Percentiles rank a stretch among this genome's conserved stretches.
These are phyloP conservation scores for Citrus hindsii DNA, from an alignment of 345 rosid species.

Conservation along the genomic window DNA sequence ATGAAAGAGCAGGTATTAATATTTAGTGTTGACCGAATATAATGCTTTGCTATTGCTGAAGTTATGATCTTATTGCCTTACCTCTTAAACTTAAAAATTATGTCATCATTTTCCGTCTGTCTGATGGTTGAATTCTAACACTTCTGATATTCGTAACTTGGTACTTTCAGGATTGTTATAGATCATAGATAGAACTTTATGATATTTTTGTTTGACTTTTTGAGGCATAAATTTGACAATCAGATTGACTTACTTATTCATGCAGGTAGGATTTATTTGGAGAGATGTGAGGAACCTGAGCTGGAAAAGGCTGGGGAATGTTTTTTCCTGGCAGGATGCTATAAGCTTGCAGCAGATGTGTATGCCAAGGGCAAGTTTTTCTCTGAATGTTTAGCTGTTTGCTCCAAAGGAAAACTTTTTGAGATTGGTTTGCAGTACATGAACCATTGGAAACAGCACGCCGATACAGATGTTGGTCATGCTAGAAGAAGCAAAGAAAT, in stretches of 20 bases:
- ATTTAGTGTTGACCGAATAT: not conserved
- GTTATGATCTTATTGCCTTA: not conserved
- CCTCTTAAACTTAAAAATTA: not conserved
- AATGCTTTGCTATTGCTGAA: not conserved
- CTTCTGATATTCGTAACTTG: not conserved
- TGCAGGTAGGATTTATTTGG: constrained; percentile 40
- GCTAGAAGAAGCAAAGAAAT: too few relatives aligned
- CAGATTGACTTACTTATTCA: not conserved
- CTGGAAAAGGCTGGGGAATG: constrained; percentile 44
- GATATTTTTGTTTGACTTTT: not conserved
- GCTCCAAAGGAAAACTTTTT: constrained; percentile 37
- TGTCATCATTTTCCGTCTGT: too few relatives aligned
- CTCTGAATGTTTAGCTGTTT: constrained; percentile 32
- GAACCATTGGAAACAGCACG: constrained; percentile 28
- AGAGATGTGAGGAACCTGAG: constrained; percentile 33
- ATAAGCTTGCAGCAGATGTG: constrained; percentile 33
- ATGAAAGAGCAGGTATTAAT: constrained; percentile 34
- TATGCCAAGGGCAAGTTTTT: constrained; percentile 33
- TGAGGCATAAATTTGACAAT: not conserved
- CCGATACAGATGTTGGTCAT: too few relatives aligned
- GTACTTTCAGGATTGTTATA: not conserved
- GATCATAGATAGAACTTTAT: not conserved
- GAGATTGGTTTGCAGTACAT: constrained; percentile 37
- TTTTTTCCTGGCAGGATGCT: constrained; percentile 29
- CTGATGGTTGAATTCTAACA: too few relatives aligned